Percentiles rank a stretch among this genome's conserved stretches.
phyloP scores from a whole-genome alignment of 1,139 yeast species.

The Pichia sp. region DNA sequence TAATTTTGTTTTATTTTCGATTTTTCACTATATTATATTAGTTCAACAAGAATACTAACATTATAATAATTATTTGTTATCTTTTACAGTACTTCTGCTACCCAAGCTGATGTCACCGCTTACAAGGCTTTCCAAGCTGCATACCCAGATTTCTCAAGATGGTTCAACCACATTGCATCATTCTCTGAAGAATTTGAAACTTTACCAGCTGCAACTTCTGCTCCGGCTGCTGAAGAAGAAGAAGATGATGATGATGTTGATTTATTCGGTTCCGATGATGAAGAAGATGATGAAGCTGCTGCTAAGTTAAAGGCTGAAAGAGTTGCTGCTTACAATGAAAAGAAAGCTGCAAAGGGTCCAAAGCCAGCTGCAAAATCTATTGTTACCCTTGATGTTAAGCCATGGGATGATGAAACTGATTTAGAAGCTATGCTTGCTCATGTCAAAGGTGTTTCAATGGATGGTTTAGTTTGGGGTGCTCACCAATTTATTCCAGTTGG shows the following conservation, averaged over 20 bases:
- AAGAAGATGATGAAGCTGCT: slow-evolving; percentile 92
- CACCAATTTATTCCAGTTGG: slow-evolving; percentile 95
- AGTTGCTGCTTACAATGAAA: slow-evolving; percentile 94
- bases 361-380: slow-evolving; percentile 98
- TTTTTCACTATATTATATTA: neutral
- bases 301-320: slow-evolving; percentile 96
- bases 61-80: neutral
- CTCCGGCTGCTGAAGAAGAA: slow-evolving; percentile 49
- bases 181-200: slow-evolving; percentile 76
- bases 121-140: slow-evolving; percentile 91
- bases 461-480: slow-evolving; percentile 99
- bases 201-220: slow-evolving; percentile 71
- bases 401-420: slow-evolving; percentile 99
- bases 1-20: neutral
- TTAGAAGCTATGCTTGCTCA: slow-evolving; percentile 79
- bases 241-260: slow-evolving; percentile 90
- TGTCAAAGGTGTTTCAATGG: slow-evolving; percentile 78
- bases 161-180: slow-evolving; percentile 97
- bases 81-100: slow-evolving; percentile 58
- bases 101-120: slow-evolving; percentile 94
- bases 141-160: slow-evolving; percentile 93
- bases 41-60: neutral
- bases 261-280: slow-evolving; percentile 91
- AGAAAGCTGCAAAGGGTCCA: slow-evolving; percentile 95
- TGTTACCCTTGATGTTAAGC: slow-evolving; percentile 95